Conservation (phyloP, 1,284 basidiomycete genomes). For the Ganoderma sinense region DNA sequence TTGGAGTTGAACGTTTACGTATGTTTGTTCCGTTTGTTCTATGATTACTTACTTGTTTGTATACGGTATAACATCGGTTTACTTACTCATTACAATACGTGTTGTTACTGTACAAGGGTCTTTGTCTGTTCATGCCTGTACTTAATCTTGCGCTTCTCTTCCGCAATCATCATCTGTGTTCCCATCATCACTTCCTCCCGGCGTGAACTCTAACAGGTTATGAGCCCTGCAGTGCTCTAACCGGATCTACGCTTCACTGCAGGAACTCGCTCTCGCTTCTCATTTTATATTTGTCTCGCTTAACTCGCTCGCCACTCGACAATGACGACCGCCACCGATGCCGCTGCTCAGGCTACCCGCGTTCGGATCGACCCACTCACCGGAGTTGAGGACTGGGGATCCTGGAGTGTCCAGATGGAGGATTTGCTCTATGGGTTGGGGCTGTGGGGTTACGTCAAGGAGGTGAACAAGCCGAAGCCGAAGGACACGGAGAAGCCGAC, state of each 20-base stretch:
- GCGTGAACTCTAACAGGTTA: constrained; percentile 8
- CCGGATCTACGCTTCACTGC: not conserved
- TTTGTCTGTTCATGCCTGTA: no score
- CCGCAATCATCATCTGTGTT: no score
- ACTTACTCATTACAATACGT: no score
- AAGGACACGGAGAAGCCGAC: not conserved
- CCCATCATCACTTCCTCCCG: no score
- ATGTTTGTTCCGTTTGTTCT: no score
- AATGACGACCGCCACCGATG: not conserved
- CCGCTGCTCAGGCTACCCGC: not conserved
- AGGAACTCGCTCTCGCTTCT: not conserved
- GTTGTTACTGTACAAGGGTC: no score
- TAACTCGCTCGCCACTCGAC: not conserved
- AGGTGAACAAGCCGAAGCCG: not conserved
- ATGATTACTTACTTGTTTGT: no score
- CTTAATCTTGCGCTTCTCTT: no score
- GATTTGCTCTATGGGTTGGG: constrained; percentile 40
- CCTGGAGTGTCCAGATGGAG: constrained; percentile 42
- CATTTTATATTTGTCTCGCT: not conserved
- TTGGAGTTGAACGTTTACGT: no score
- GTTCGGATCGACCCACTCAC: not conserved
- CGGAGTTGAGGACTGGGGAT: constrained; percentile 35
- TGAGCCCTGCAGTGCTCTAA: constrained; percentile 9
- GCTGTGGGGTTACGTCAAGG: constrained; percentile 32
- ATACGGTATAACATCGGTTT: no score